These are phyloP conservation scores for Senna siamea DNA, from an alignment of 306 rosid species.

Conservation along the genomic window DNA sequence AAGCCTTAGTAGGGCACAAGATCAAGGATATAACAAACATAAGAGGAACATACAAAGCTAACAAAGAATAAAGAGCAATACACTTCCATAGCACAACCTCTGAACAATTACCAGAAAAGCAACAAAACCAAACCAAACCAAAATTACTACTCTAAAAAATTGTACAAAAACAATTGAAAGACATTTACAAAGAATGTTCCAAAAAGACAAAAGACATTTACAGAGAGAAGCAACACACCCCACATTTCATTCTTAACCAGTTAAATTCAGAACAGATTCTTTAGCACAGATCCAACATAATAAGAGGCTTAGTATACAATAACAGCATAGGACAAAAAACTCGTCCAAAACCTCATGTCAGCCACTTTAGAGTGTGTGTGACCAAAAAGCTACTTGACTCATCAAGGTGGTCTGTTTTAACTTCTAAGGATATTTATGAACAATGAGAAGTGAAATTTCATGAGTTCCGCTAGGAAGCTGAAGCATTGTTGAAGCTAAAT, in stretches of 20 bases:
- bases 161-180: background rate
- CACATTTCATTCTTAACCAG: background rate
- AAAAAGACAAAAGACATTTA: too few species aligned
- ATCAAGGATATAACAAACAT: too few species aligned
- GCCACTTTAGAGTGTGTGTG: too few species aligned
- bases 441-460: background rate
- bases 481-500: background rate
- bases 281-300: background rate
- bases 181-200: background rate
- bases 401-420: background rate
- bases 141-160: background rate
- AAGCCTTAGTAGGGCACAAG: background rate
- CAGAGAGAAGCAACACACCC: background rate
- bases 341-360: too few species aligned
- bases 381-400: background rate
- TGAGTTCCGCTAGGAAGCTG: background rate
- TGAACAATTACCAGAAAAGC: background rate
- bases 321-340: too few species aligned
- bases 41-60: background rate
- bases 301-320: too few species aligned
- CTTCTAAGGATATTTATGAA: too few species aligned
- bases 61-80: background rate
- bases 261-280: background rate
- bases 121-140: background rate
- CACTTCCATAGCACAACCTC: background rate